Evolutionary conservation across 2,329 filamentous ascomycete species (phyloP), one percentile per base, ranked within the genome.

Genomic region (Raffaelea deltoideospora): DNA sequence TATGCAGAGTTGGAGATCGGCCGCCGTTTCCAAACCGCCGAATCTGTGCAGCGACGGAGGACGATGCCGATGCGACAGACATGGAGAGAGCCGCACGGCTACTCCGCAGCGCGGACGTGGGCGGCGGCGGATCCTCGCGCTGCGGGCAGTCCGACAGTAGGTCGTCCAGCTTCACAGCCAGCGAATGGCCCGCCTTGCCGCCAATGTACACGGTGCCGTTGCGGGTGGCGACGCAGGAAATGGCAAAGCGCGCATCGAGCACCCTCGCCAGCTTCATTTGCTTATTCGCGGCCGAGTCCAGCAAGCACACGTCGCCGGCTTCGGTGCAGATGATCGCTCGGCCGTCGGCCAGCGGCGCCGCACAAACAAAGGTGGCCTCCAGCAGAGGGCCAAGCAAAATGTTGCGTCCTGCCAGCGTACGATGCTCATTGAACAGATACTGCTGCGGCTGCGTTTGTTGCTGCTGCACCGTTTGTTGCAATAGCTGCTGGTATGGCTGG

Each of bases 251-350:
- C 24, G 79, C 63, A 31, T 73, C 69, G 27, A 76, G 66, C 24
- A 85, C 64, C 40, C 76, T 74, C 31, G 67, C 63, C 33, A 95
- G 61, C 46, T 75, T 82, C 55, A 81, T 79, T 43, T 76, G 72
- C 43, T 76, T 77, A 35, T 72, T 75, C 22, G 69, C 71, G 23
- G 69, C 71, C 45, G 93, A 82, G 43, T 95, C 81, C 23, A 95
- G 64, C 22, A 93, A 63, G 55, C 88, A 96, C n/a, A 98, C 65
- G 50, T 92, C 80, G 21, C 90, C 90, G 40, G 75, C 72, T 50
- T 95, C 87, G 4, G 88, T 83, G 58, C 85, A 90, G 30, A 96
- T 64, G 29, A 96, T 70, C 15, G 86, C 79, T 48, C 77, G 80
- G 30, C 69, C 70, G 26, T 82, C 73, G 27, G 80, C 77, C 24